These are phyloP conservation scores for Cryphonectria parasitica DNA, from an alignment of 2,329 filamentous ascomycete species.

Conservation along the genomic window DNA sequence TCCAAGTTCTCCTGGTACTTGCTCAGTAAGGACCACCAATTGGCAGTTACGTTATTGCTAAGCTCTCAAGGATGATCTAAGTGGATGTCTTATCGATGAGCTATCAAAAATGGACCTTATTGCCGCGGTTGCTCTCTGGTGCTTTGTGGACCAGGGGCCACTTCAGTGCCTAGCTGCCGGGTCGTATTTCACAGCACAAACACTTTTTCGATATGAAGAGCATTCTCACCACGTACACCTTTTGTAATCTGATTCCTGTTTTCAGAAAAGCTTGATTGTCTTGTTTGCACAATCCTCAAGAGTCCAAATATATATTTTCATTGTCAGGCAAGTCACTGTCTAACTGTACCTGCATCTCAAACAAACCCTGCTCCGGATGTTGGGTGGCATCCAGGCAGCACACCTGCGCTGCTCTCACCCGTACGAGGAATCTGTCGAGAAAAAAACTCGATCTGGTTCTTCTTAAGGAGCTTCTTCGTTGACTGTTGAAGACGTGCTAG, in stretches of 20 bases:
- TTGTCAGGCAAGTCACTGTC: background rate
- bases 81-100: slow-evolving; percentile 14
- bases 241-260: background rate
- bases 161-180: background rate
- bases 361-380: background rate
- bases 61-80: background rate
- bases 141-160: background rate
- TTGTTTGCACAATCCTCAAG: background rate
- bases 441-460: background rate
- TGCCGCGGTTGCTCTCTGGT: background rate
- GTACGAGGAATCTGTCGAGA: background rate
- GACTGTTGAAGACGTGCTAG: slow-evolving; percentile 1
- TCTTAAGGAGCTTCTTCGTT: background rate
- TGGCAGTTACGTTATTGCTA: slow-evolving; percentile 9
- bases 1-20: background rate
- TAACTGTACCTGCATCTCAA: background rate
- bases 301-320: background rate
- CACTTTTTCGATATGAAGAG: background rate
- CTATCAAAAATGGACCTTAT: slow-evolving; percentile 21
- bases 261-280: background rate
- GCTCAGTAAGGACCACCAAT: background rate
- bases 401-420: background rate
- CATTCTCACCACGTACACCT: background rate
- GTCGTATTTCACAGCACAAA: background rate
- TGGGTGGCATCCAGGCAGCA: background rate